These are phyloP conservation scores for Suillus variegatus DNA, from an alignment of 768 basidiomycete species.

Conservation along the genomic window DNA sequence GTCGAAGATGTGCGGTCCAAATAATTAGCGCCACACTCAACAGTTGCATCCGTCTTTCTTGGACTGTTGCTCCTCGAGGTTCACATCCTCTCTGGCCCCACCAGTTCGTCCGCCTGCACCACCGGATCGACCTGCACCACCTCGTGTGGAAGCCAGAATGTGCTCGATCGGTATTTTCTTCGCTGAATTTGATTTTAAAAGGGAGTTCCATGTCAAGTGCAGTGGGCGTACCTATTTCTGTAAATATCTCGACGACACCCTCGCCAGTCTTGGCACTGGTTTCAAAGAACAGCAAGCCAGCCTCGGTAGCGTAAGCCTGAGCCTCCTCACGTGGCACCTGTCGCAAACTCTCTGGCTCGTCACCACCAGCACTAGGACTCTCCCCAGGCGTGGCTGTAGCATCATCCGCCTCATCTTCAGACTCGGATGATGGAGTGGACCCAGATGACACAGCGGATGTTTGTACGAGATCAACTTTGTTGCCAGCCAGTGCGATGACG, in stretches of 20 bases:
- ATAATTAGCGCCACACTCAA: conserved; percentile 38
- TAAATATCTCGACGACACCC: conserved; percentile 95
- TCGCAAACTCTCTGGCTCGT: conserved; percentile 71
- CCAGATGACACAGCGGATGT: conserved; percentile 54
- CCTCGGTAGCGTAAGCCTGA: conserved; percentile 93
- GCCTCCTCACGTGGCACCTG: conserved; percentile 96
- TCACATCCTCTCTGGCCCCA: conserved; percentile 56
- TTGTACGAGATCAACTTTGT: conserved; percentile 93
- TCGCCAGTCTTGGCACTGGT: conserved; percentile 97
- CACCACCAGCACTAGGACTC: conserved; percentile 45
- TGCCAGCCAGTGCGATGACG: conserved; percentile 96
- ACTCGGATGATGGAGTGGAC: conserved; percentile 56
- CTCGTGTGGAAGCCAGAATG: conserved; percentile 83
- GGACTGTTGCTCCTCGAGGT: conserved; percentile 63
- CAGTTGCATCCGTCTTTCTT: conserved; percentile 86
- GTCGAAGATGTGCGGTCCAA: conserved; percentile 16
- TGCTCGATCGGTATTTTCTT: conserved; percentile 93
- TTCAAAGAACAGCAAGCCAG: conserved; percentile 95
- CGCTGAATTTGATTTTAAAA: conserved; percentile 40
- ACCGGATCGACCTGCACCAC: conserved; percentile 63
- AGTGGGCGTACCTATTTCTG: conserved; percentile 82
- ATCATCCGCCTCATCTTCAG: conserved; percentile 90
- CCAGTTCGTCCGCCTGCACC: conserved; percentile 53
- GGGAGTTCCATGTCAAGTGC: neutral
- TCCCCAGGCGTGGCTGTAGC: conserved; percentile 88